Conservation (phyloP, 495 filamentous ascomycete genomes). For the Podospora comata region DNA sequence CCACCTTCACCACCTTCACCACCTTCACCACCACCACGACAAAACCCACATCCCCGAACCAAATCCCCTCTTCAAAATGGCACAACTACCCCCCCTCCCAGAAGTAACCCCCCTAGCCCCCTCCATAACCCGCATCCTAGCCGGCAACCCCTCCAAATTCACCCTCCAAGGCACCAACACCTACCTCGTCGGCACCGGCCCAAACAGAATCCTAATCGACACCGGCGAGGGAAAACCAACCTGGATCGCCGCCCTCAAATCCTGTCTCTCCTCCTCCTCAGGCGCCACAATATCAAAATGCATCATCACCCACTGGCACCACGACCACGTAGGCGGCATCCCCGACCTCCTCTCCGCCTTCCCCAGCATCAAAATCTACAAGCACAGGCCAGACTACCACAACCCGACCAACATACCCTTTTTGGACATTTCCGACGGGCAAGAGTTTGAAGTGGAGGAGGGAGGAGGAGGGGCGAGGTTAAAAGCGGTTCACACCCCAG, state of each 20-base stretch:
- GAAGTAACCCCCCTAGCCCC: conserved; percentile 66
- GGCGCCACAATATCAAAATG: conserved; percentile 54
- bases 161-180: conserved; percentile 72
- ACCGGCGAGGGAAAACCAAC: conserved; percentile 67
- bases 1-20: not conserved
- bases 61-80: conserved; percentile 29
- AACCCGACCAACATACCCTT: conserved; percentile 33
- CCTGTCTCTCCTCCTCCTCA: conserved; percentile 45
- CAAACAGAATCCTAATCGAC: conserved; percentile 69
- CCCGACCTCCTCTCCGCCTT: conserved; percentile 59
- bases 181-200: conserved; percentile 73
- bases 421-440: conserved; percentile 61
- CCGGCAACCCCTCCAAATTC: conserved; percentile 76
- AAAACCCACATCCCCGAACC: not conserved
- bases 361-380: conserved; percentile 56
- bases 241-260: conserved; percentile 59
- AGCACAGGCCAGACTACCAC: conserved; percentile 44
- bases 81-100: conserved; percentile 49
- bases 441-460: conserved; percentile 70
- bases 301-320: conserved; percentile 76
- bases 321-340: conserved; percentile 77
- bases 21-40: not conserved
- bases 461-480: conserved; percentile 78
- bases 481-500: conserved; percentile 72
- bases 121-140: conserved; percentile 69